Percentiles rank a stretch among this genome's conserved stretches.
Conservation (phyloP, 225 moss, liverwort and hornwort genomes). For the Bryum argenteum region DNA sequence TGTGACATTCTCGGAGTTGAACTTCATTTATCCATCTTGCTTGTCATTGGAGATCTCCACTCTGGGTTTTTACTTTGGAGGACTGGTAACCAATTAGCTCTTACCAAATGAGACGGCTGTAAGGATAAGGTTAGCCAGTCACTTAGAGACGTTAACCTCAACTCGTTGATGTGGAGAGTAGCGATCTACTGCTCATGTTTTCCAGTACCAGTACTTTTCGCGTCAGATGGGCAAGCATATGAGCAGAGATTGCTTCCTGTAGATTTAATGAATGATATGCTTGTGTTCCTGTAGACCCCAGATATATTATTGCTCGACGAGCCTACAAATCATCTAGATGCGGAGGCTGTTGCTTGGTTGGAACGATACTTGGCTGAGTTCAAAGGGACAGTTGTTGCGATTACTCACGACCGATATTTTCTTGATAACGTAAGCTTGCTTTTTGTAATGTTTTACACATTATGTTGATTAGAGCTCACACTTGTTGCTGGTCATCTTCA, state of each 20-base stretch:
- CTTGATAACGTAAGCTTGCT: constrained; percentile 75
- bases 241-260: not conserved
- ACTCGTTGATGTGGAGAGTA: constrained; percentile 7
- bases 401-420: constrained; percentile 93
- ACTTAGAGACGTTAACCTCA: not conserved
- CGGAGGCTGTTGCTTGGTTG: constrained; percentile 96
- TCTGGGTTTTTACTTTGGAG: not conserved
- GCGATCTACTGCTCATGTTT: constrained; percentile 13
- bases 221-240: not conserved
- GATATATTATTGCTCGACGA: constrained; percentile 91
- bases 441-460: constrained; percentile 7
- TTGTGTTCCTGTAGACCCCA: constrained; percentile 63
- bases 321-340: constrained; percentile 97
- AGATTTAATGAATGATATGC: constrained; percentile 3
- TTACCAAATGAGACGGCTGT: not conserved
- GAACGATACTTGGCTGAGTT: constrained; percentile 91
- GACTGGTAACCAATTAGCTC: not conserved
- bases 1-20: constrained; percentile 8
- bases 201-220: not conserved
- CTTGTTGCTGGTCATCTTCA: not conserved
- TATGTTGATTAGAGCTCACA: not conserved
- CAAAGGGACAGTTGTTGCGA: constrained; percentile 93
- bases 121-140: constrained; percentile 6
- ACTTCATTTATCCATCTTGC: not conserved
- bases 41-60: not conserved